Evolutionary conservation across 2,329 filamentous ascomycete genomes (phyloP).

Genomic region (Aquanectria penicillioides): DNA sequence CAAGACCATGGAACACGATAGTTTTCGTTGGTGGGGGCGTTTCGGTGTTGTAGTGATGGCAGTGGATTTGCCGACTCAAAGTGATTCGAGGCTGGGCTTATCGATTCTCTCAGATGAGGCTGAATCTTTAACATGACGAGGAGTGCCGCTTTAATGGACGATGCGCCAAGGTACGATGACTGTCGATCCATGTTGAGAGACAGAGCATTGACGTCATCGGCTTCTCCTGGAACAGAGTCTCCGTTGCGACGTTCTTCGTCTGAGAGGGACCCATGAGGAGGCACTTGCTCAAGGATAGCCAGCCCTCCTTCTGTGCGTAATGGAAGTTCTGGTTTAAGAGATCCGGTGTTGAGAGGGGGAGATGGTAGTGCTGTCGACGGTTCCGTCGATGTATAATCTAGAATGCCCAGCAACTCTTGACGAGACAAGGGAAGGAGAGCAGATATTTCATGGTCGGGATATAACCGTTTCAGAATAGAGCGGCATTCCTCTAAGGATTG

Average conservation of each 20-base stretch:
- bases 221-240: conserved; percentile 9
- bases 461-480: conserved; percentile 69
- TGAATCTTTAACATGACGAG: conserved; percentile 74
- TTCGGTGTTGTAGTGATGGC: conserved; percentile 56
- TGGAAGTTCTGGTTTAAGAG: conserved; percentile 59
- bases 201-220: conserved; percentile 57
- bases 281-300: conserved; percentile 38
- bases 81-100: conserved; percentile 58
- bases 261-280: conserved; percentile 8
- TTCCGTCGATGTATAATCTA: conserved; percentile 58
- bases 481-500: conserved; percentile 74
- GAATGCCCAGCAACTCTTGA: conserved; percentile 67
- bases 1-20: conserved; percentile 66
- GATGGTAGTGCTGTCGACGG: conserved; percentile 59
- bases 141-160: conserved; percentile 78
- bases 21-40: conserved; percentile 56
- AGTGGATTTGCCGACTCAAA: conserved; percentile 54
- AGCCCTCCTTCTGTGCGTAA: conserved; percentile 62
- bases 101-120: conserved; percentile 56
- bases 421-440: conserved; percentile 64
- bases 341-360: conserved; percentile 62
- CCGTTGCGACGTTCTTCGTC: conserved; percentile 19
- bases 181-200: conserved; percentile 69
- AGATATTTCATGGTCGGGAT: conserved; percentile 65
- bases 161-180: conserved; percentile 74